Evolutionary conservation across 129 eudicot genomes (phyloP).

Genomic region (Arctium minus): DNA sequence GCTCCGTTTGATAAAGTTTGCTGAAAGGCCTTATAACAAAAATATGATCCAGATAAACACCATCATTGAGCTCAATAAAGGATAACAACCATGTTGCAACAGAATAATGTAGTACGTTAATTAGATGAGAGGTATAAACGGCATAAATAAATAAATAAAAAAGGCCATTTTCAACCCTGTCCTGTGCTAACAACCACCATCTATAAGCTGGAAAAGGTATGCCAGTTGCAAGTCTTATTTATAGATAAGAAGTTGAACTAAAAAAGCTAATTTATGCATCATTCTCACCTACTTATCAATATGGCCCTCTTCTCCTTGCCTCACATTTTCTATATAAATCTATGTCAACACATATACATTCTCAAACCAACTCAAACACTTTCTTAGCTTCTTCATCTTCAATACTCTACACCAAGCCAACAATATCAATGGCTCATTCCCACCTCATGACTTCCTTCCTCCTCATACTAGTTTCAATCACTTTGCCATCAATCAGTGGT

Average conservation of each 20-base stretch:
- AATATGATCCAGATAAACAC: too few species aligned
- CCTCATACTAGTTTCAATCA: constrained; percentile 11
- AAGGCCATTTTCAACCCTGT: not conserved
- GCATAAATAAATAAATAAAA: too few species aligned
- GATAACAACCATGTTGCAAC: too few species aligned
- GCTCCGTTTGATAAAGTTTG: too few species aligned
- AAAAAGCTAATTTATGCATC: not conserved
- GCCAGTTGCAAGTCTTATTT: not conserved
- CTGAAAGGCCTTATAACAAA: too few species aligned
- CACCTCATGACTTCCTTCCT: not conserved
- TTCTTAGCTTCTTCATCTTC: not conserved
- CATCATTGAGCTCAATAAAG: too few species aligned
- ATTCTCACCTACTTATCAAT: constrained; percentile 9
- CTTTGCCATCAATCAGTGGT: constrained; percentile 3
- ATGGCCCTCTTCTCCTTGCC: not conserved
- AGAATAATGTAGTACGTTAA: too few species aligned
- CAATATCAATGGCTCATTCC: constrained; percentile 17
- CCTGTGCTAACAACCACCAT: not conserved
- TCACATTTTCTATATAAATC: constrained; percentile 5
- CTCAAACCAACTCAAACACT: not conserved
- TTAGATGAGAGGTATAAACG: too few species aligned
- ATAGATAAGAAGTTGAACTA: constrained; percentile 17
- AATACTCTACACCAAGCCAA: too few species aligned
- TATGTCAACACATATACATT: not conserved
- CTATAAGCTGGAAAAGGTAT: not conserved